Percentiles rank a stretch among this genome's conserved stretches.
These are phyloP conservation scores for Malassezia pachydermatis DNA, from an alignment of 1,284 basidiomycete species.

Conservation along the genomic window DNA sequence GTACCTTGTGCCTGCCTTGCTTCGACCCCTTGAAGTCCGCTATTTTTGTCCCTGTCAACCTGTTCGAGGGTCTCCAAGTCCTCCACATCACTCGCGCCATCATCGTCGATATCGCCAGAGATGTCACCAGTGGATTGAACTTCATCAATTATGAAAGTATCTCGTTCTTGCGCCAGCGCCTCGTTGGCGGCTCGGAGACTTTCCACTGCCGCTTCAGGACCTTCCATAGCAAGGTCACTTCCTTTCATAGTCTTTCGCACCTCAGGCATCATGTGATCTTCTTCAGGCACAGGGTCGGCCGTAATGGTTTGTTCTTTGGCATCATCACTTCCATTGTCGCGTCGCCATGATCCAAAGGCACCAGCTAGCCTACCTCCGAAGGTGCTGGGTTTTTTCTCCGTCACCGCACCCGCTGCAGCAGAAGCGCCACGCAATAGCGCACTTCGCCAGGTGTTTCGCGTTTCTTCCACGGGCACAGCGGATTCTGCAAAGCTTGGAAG, in stretches of 20 bases:
- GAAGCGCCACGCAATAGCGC: conserved; percentile 4
- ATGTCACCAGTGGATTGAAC: conserved; percentile 19
- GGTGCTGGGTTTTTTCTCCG: conserved; percentile 19
- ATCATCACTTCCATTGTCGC: no score
- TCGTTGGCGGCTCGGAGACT: conserved; percentile 32
- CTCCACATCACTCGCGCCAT: neutral
- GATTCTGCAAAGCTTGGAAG: conserved; percentile 35
- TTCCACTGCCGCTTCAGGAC: conserved; percentile 31
- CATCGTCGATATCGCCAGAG: conserved; percentile 23
- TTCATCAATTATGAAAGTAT: conserved; percentile 38
- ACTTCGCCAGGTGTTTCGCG: conserved; percentile 7
- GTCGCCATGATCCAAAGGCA: conserved; percentile 22
- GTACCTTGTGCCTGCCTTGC: no score
- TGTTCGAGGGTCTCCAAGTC: neutral
- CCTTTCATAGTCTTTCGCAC: conserved; percentile 18
- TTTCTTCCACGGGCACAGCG: conserved; percentile 19
- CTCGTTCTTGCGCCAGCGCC: conserved; percentile 29
- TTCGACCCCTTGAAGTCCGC: no score
- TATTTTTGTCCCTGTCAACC: no score
- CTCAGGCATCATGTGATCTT: neutral
- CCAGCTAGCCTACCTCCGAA: conserved; percentile 29
- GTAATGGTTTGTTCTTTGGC: no score
- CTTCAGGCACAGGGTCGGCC: conserved; percentile 8
- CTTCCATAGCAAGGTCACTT: conserved; percentile 25
- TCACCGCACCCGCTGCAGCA: conserved; percentile 14